Conservation (phyloP, 148 eudicot genomes). For the Diospyros kaki region DNA sequence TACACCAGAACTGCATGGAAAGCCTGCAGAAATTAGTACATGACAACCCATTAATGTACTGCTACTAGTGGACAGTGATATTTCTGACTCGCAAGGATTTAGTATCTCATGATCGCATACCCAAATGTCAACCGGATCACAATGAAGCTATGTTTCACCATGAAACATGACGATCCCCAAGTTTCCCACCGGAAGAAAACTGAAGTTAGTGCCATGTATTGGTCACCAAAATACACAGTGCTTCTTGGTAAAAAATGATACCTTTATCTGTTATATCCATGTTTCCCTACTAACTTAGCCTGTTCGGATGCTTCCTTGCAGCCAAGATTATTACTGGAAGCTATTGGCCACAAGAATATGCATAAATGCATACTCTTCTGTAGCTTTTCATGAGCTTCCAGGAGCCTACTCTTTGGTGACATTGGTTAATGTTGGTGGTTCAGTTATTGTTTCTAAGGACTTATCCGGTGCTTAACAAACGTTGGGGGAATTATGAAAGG, state of each 20-base stretch:
- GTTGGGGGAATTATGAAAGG: too few species aligned
- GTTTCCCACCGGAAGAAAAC: conserved; percentile 58
- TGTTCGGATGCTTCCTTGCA: too few species aligned
- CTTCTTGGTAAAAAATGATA: neutral
- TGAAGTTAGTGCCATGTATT: neutral
- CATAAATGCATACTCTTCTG: too few species aligned
- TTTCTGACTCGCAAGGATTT: neutral
- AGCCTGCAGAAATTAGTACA: conserved; percentile 31
- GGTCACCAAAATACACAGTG: neutral
- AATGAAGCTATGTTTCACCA: conserved; percentile 40
- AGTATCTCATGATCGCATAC: conserved; percentile 22
- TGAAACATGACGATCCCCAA: conserved; percentile 52
- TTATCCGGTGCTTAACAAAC: too few species aligned
- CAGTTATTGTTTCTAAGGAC: too few species aligned
- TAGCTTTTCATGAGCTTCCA: too few species aligned
- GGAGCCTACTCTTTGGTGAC: too few species aligned
- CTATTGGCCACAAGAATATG: too few species aligned
- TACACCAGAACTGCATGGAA: conserved; percentile 74
- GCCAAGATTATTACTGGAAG: too few species aligned
- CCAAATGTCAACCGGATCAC: conserved; percentile 67
- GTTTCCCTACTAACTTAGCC: too few species aligned
- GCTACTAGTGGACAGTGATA: neutral
- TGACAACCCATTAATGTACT: neutral
- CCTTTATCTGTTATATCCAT: too few species aligned
- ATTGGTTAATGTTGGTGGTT: too few species aligned